phyloP scores from a whole-genome alignment of 2,329 filamentous ascomycete genomes.

The Colletotrichum tabaci region DNA sequence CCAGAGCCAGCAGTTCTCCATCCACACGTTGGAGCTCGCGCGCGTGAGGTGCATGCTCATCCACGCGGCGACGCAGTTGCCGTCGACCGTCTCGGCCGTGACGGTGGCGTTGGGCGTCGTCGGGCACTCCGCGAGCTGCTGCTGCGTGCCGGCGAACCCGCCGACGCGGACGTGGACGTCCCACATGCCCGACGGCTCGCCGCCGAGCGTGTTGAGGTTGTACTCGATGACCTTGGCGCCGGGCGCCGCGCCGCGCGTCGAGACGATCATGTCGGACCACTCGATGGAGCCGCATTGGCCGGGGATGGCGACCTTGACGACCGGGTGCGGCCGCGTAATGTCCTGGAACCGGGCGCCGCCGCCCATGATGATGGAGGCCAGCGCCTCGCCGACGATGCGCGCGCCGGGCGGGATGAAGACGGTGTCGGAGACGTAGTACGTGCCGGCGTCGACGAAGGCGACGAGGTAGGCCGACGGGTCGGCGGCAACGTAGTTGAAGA shows the following conservation, averaged over 20 bases:
- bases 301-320: slow-evolving; percentile 75
- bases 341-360: slow-evolving; percentile 70
- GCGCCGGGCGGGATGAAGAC: slow-evolving; percentile 62
- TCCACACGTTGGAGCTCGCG: slow-evolving; percentile 55
- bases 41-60: slow-evolving; percentile 60
- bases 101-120: slow-evolving; percentile 56
- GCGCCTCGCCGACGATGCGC: slow-evolving; percentile 73
- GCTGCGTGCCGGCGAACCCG: slow-evolving; percentile 78
- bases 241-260: slow-evolving; percentile 75
- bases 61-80: slow-evolving; percentile 58
- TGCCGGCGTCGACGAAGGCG: slow-evolving; percentile 73
- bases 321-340: slow-evolving; percentile 71
- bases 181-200: slow-evolving; percentile 73
- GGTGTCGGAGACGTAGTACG: slow-evolving; percentile 73
- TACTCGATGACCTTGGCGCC: slow-evolving; percentile 82
- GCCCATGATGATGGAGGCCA: slow-evolving; percentile 68
- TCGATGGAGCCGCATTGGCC: slow-evolving; percentile 78
- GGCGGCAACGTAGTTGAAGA: slow-evolving; percentile 69
- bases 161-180: slow-evolving; percentile 84
- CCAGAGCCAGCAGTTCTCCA: slow-evolving; percentile 64
- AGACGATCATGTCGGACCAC: slow-evolving; percentile 80
- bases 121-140: slow-evolving; percentile 74
- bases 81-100: slow-evolving; percentile 34
- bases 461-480: slow-evolving; percentile 62
- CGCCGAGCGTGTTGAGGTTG: slow-evolving; percentile 70